A percentile compares a stretch with the other conserved stretches of the same genome.
phyloP scores from a whole-genome alignment of 495 filamentous ascomycete species.

The Hypoxylon intermedium region DNA sequence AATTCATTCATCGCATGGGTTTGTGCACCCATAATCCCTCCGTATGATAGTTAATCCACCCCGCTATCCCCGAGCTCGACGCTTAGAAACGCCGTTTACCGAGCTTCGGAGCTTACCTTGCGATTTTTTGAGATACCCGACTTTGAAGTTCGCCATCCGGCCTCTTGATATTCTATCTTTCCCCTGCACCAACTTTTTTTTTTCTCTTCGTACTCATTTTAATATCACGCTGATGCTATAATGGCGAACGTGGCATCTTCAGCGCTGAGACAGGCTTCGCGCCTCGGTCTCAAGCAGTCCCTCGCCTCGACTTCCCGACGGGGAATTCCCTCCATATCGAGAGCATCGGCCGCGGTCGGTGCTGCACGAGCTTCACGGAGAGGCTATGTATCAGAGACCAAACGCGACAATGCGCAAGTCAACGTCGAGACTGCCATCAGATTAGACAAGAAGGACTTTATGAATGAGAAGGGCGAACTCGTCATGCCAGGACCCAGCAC shows the following conservation, averaged over 20 bases:
- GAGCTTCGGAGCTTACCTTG: conserved; percentile 37
- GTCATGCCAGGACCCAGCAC: conserved; percentile 67
- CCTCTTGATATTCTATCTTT: conserved; percentile 15
- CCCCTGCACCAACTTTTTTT: conserved; percentile 8
- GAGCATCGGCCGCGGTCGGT: conserved; percentile 48
- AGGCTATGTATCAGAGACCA: conserved; percentile 84
- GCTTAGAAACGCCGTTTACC: conserved; percentile 18
- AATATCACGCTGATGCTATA: conserved; percentile 40
- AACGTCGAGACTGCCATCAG: conserved; percentile 81
- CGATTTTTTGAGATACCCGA: conserved; percentile 14
- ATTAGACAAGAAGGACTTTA: conserved; percentile 80
- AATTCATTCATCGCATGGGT: background rate
- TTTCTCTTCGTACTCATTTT: conserved; percentile 18
- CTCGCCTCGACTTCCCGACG: conserved; percentile 58
- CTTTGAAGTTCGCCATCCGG: conserved; percentile 31
- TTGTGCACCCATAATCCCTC: too few species aligned
- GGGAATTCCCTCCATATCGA: conserved; percentile 50
- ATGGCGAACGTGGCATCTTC: conserved; percentile 78
- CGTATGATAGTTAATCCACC: conserved; percentile 23
- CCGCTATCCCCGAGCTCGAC: conserved; percentile 33
- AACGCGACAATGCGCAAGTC: conserved; percentile 79
- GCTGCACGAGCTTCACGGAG: conserved; percentile 49
- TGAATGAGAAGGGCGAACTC: conserved; percentile 70
- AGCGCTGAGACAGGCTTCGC: conserved; percentile 79
- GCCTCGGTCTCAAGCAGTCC: conserved; percentile 65